Conservation (phyloP, 1,139 yeast genomes). For the Suhomyces anneliseae region DNA sequence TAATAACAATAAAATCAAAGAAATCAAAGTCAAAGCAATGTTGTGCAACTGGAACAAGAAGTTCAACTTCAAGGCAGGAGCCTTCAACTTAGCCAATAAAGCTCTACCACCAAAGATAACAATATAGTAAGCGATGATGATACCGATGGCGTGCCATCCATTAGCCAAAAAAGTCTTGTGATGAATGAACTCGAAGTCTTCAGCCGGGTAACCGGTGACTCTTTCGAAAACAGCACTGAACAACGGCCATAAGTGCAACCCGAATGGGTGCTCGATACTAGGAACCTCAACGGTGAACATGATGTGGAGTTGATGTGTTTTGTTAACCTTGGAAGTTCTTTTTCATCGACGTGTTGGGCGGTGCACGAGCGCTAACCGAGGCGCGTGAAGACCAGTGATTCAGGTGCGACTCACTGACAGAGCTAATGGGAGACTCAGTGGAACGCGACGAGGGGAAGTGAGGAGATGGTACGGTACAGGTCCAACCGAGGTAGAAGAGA, state of each 20-base stretch:
- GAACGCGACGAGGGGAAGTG: too few relatives aligned
- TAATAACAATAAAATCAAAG: constrained; percentile 65
- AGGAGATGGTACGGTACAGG: too few relatives aligned
- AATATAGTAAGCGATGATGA: constrained; percentile 68
- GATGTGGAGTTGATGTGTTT: not conserved
- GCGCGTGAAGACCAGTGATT: not conserved
- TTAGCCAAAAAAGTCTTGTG: constrained; percentile 68
- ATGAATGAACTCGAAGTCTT: constrained; percentile 68
- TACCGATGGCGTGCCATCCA: constrained; percentile 64
- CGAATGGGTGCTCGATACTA: constrained; percentile 80
- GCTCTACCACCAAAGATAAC: constrained; percentile 79
- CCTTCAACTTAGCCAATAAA: constrained; percentile 45
- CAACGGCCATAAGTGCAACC: constrained; percentile 85
- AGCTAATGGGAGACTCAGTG: too few relatives aligned
- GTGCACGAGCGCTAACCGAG: not conserved
- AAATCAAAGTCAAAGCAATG: constrained; percentile 66
- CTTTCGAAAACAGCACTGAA: constrained; percentile 59
- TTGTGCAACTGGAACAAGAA: constrained; percentile 72
- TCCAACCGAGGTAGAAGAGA: too few relatives aligned
- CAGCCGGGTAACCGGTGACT: constrained; percentile 64
- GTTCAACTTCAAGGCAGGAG: constrained; percentile 71
- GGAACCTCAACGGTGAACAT: constrained; percentile 38
- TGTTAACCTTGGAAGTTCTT: too few relatives aligned
- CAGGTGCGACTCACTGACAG: too few relatives aligned
- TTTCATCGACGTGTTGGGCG: not conserved